Evolutionary conservation across 371 early-diverging fungal species (phyloP).

Genomic region (Furculomyces boomerangus): DNA sequence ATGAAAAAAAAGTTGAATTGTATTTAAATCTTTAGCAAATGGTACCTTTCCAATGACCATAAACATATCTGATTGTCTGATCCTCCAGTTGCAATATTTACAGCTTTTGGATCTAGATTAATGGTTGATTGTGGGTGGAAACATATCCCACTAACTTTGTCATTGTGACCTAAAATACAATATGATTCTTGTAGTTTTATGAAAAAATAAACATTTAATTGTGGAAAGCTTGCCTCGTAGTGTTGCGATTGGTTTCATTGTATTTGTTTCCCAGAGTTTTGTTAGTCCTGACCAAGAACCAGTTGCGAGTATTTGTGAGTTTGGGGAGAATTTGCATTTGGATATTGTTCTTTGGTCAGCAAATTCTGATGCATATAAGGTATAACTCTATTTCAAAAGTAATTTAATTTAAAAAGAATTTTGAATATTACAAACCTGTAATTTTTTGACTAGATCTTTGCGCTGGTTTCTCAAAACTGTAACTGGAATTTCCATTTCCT

Average conservation of each 20-base stretch:
- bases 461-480: conserved; percentile 50
- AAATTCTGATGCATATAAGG: conserved; percentile 63
- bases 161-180: conserved; percentile 47
- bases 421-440: conserved; percentile 31
- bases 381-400: conserved; percentile 29
- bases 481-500: conserved; percentile 48
- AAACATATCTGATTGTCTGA: conserved; percentile 57
- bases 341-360: conserved; percentile 82
- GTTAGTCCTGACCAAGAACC: conserved; percentile 72
- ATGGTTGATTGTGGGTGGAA: conserved; percentile 74
- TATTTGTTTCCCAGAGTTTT: conserved; percentile 74
- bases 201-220: background rate
- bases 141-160: conserved; percentile 71
- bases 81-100: conserved; percentile 68
- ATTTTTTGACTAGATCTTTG: conserved; percentile 50
- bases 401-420: background rate
- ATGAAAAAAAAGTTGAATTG: background rate
- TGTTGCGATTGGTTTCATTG: conserved; percentile 35
- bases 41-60: conserved; percentile 51
- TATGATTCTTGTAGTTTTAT: no score
- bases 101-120: conserved; percentile 29
- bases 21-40: conserved; percentile 8
- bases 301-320: conserved; percentile 56
- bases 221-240: conserved; percentile 26
- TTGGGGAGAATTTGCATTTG: conserved; percentile 61